A percentile compares a stretch with the other conserved stretches of the same genome.
Evolutionary conservation across 2,329 filamentous ascomycete species (phyloP).

Genomic region (Fusarium tupiense): DNA sequence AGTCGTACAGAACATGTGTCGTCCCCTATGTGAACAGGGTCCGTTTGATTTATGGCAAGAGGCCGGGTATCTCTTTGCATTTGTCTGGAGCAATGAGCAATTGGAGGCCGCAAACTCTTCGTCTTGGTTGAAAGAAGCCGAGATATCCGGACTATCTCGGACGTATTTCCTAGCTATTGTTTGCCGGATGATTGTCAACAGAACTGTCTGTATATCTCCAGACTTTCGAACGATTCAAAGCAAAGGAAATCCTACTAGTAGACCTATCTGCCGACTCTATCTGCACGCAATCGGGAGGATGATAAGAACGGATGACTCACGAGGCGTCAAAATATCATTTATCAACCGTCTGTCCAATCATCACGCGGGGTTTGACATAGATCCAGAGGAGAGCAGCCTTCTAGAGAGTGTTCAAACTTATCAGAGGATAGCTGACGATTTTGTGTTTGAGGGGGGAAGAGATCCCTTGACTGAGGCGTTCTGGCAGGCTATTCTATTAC

Average conservation of each 20-base stretch:
- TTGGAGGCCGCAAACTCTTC: accelerated
- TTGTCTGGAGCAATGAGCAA: not conserved
- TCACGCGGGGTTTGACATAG: accelerated
- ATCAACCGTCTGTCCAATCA: accelerated
- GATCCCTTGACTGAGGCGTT: accelerated
- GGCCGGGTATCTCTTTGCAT: not conserved
- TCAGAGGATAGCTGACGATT: accelerated
- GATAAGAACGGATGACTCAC: accelerated
- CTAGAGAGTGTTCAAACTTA: accelerated
- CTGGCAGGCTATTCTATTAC: accelerated
- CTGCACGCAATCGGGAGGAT: accelerated
- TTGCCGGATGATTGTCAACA: accelerated
- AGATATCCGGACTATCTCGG: not conserved
- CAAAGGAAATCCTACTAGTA: accelerated
- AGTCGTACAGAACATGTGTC: not conserved
- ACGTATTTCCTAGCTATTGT: accelerated
- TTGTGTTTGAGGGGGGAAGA: accelerated
- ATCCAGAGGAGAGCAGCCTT: accelerated
- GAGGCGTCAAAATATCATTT: accelerated
- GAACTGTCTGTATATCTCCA: accelerated
- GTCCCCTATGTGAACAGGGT: accelerated
- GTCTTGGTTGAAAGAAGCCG: not conserved
- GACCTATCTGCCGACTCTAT: accelerated
- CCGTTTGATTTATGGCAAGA: not conserved
- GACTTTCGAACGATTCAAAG: accelerated